Percentiles rank a stretch among this genome's conserved stretches.
Conservation (phyloP, 495 filamentous ascomycete genomes). For the Penicillium psychrofluorescens region DNA sequence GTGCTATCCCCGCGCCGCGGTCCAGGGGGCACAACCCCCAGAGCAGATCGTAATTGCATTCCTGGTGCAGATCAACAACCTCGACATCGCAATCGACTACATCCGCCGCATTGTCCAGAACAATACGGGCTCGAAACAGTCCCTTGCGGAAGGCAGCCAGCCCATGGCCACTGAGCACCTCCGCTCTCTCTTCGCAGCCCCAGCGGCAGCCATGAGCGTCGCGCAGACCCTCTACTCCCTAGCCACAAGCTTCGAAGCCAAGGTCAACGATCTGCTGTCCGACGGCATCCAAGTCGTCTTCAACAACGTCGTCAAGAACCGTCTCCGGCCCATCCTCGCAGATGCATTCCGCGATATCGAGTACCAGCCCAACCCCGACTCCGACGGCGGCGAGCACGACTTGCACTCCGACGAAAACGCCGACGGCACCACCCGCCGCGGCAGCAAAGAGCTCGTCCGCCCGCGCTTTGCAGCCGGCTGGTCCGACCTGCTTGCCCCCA, state of each 20-base stretch:
- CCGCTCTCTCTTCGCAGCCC: slow-evolving; percentile 66
- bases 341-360: slow-evolving; percentile 90
- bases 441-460: slow-evolving; percentile 49
- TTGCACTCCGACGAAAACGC: slow-evolving; percentile 34
- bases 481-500: slow-evolving; percentile 74
- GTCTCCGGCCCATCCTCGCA: slow-evolving; percentile 74
- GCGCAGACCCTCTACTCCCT: slow-evolving; percentile 59
- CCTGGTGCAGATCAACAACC: slow-evolving; percentile 88
- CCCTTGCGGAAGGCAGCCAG: slow-evolving; percentile 9
- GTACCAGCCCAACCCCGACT: slow-evolving; percentile 51
- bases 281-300: slow-evolving; percentile 81
- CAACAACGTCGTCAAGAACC: slow-evolving; percentile 79
- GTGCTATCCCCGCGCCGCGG: slow-evolving; percentile 68
- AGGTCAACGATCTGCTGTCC: slow-evolving; percentile 69
- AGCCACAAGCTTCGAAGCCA: slow-evolving; percentile 61
- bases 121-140: slow-evolving; percentile 42
- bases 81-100: slow-evolving; percentile 87
- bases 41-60: slow-evolving; percentile 81
- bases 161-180: slow-evolving; percentile 32
- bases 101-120: slow-evolving; percentile 73
- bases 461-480: slow-evolving; percentile 72
- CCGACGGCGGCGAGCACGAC: slow-evolving; percentile 25
- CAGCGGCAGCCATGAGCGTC: slow-evolving; percentile 63
- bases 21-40: slow-evolving; percentile 70
- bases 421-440: background rate